phyloP scores from a whole-genome alignment of 495 filamentous ascomycete species.

The Hyaloscypha variabilis region DNA sequence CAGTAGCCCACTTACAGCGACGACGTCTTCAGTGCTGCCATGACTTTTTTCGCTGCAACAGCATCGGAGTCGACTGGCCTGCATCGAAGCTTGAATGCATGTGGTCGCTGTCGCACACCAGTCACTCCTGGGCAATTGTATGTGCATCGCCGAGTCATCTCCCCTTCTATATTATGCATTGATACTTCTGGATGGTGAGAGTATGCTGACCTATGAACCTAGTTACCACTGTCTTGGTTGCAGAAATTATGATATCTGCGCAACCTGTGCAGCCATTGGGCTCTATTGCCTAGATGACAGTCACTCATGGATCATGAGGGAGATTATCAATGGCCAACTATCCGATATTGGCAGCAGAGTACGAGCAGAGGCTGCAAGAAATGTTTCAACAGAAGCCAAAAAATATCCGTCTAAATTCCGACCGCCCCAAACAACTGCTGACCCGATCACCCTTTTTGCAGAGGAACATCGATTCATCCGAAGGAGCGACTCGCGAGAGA shows the following conservation, averaged over 20 bases:
- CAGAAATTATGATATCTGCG: conserved; percentile 4
- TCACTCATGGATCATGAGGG: not conserved
- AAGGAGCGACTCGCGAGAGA: not conserved
- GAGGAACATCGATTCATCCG: conserved; percentile 3
- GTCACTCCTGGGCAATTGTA: no score
- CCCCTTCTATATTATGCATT: no score
- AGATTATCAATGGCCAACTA: not conserved
- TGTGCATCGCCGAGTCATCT: no score
- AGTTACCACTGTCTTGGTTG: not conserved
- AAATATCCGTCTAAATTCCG: not conserved
- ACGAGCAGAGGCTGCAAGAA: not conserved
- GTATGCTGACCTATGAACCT: no score
- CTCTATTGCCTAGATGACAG: not conserved
- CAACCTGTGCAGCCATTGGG: not conserved
- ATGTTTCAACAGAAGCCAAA: not conserved
- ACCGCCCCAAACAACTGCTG: not conserved
- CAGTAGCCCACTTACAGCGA: no score
- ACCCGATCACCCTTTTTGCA: not conserved
- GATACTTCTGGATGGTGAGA: no score
- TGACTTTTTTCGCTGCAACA: no score
- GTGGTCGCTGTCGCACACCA: no score
- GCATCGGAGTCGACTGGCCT: no score
- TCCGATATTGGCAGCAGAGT: not conserved
- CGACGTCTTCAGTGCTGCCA: no score
- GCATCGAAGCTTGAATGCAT: no score